Conservation (phyloP, 441 rosid species). For the Omphalea diandra region DNA sequence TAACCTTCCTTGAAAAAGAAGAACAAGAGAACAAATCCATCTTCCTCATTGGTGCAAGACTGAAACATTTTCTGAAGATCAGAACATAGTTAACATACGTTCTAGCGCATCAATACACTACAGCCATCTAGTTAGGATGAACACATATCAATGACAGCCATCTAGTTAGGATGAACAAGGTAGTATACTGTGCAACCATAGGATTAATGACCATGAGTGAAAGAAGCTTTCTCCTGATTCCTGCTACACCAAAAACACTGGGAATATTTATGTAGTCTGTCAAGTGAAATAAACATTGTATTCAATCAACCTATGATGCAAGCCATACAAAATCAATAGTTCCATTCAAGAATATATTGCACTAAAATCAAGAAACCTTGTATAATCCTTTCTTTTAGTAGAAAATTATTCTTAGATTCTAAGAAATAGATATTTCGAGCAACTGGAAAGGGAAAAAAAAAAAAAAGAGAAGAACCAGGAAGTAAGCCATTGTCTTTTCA, state of each 20-base stretch:
- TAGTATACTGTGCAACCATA: neutral
- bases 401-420: neutral
- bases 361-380: neutral
- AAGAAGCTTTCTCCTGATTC: neutral
- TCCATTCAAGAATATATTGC: neutral
- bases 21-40: neutral
- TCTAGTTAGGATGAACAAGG: neutral
- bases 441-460: neutral
- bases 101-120: neutral
- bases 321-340: neutral
- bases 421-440: neutral
- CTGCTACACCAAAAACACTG: neutral
- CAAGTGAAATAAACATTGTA: neutral
- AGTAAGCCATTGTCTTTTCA: neutral
- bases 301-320: neutral
- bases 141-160: neutral
- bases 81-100: neutral
- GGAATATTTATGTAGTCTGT: neutral
- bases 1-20: neutral
- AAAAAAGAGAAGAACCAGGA: neutral
- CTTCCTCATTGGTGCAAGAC: neutral
- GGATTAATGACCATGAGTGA: neutral
- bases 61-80: neutral
- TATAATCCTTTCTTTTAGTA: neutral
- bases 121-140: neutral